Conservation (phyloP, 2,329 filamentous ascomycete genomes). For the Bipolaris bicolor region DNA sequence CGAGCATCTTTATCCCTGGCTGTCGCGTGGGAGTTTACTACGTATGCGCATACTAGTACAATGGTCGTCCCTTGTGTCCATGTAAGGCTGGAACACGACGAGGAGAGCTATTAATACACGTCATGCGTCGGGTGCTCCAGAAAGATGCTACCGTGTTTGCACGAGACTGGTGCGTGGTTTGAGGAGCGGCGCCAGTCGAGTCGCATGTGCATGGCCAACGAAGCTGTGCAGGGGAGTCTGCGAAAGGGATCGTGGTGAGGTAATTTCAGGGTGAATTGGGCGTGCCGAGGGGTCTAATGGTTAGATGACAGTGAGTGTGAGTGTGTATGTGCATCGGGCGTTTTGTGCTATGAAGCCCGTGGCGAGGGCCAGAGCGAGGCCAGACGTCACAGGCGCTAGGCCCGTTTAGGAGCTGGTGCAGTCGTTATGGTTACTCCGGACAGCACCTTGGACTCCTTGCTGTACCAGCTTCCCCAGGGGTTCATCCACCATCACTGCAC, state of each 20-base stretch:
- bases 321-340: slow-evolving; percentile 3
- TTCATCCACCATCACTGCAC: slow-evolving; percentile 13
- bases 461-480: slow-evolving; percentile 15
- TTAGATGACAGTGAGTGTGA: slow-evolving; percentile 6
- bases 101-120: not conserved
- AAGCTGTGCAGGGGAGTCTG: not conserved
- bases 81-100: not conserved
- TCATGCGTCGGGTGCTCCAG: not conserved
- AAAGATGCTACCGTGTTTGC: not conserved
- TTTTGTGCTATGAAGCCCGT: slow-evolving; percentile 11
- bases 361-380: slow-evolving; percentile 11
- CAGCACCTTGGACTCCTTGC: slow-evolving; percentile 14
- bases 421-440: slow-evolving; percentile 26
- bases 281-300: not conserved
- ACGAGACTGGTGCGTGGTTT: not conserved
- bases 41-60: not conserved
- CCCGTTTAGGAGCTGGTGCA: slow-evolving; percentile 18
- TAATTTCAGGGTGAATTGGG: slow-evolving; percentile 10
- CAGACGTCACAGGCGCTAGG: slow-evolving; percentile 27
- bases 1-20: not conserved
- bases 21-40: slow-evolving; percentile 3
- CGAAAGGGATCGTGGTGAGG: not conserved
- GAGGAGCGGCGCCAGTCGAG: not conserved
- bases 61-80: not conserved
- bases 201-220: not conserved